Base-by-base conservation (phyloP, 2,329 filamentous ascomycete species). In the Lasiodiplodia gonubiensis region DNA sequence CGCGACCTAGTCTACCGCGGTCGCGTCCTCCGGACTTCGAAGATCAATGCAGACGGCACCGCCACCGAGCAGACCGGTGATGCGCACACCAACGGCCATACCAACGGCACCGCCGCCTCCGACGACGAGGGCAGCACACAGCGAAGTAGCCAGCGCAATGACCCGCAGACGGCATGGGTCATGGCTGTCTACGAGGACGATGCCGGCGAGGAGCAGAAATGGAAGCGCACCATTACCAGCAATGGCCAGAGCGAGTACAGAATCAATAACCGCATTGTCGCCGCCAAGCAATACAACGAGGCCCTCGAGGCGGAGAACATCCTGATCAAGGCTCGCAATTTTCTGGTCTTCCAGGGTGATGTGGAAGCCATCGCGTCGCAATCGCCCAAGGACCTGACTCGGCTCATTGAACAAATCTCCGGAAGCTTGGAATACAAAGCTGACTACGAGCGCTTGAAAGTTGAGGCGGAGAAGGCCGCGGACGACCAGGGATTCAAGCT, bases 101-200 rank as follows among this genome's bases (percentile, higher is more conserved):
- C 84, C 12, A 72, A 73, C 48, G 75, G 74, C 16, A 72, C 72
- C 23, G 14, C 39, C 1, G 63, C 23, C 23, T 63, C 61, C 4
- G 67, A 69, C 18, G 79, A 84, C 25, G 76, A 76, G 14, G 59
- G 59, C n/a, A 79, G 77, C 39, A 84, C 85, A 7, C 86, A 90
- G 70, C 86, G 88, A 66, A 86, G 89, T 66, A 89, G 88, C n/a
- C 89, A 86, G 74, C 81, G 79, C 72, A 88, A 89, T 71, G 94
- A 99, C 74, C 95, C 95, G 0, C 95, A 94, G 78, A 95, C 90
- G 2, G 96, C 95, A 3, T 99, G 94, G 94, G 96, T 99, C 16
- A 98, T 97, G 93, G 95, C 95, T 35, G 94, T 99, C 18, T 99
- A 98, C 79, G 94, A 97, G 77, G 95, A 99, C 76, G 95, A 99